Evolutionary conservation across 768 basidiomycete species (phyloP).

Genomic region (Mycena floridula): DNA sequence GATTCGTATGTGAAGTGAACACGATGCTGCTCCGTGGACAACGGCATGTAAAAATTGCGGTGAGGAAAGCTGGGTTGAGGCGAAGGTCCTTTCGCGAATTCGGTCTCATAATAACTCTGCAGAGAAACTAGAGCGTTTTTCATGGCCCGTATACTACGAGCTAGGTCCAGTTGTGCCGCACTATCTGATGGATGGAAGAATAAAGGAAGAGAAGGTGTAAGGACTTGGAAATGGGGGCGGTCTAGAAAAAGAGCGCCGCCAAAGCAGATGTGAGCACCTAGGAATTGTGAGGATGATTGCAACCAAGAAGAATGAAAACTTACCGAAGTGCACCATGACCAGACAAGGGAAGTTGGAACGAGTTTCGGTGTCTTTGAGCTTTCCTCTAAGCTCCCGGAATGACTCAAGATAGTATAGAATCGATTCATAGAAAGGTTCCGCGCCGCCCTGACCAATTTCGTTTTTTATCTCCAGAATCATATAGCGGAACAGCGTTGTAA

Average conservation of each 20-base stretch:
- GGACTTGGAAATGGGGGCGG: slow-evolving; percentile 15
- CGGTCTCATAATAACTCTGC: slow-evolving; percentile 15
- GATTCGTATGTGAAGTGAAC: slow-evolving; percentile 13
- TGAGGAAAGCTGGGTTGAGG: slow-evolving; percentile 8
- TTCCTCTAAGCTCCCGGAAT: slow-evolving; percentile 6
- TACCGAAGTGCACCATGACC: slow-evolving; percentile 17
- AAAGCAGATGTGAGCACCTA: slow-evolving; percentile 21
- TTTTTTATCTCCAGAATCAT: slow-evolving; percentile 15
- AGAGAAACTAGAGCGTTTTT: slow-evolving; percentile 15
- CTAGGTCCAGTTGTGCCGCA: slow-evolving; percentile 4
- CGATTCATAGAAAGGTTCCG: slow-evolving; percentile 21
- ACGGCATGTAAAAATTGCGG: neutral
- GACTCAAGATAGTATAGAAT: slow-evolving; percentile 14
- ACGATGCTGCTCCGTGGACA: slow-evolving; percentile 6
- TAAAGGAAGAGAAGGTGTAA: slow-evolving; percentile 18
- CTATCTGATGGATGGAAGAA: slow-evolving; percentile 16
- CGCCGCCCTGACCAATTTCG: slow-evolving; percentile 10
- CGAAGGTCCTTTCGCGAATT: slow-evolving; percentile 5
- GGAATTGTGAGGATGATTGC: neutral
- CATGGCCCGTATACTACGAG: slow-evolving; percentile 20
- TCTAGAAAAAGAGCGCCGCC: slow-evolving; percentile 19
- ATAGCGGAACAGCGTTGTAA: slow-evolving; percentile 11
- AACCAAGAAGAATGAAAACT: slow-evolving; percentile 2
- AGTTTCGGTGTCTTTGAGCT: slow-evolving; percentile 8
- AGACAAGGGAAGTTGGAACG: slow-evolving; percentile 24